Base-by-base conservation (phyloP, 148 eudicot species). In the Rhododendron mucronatum region DNA sequence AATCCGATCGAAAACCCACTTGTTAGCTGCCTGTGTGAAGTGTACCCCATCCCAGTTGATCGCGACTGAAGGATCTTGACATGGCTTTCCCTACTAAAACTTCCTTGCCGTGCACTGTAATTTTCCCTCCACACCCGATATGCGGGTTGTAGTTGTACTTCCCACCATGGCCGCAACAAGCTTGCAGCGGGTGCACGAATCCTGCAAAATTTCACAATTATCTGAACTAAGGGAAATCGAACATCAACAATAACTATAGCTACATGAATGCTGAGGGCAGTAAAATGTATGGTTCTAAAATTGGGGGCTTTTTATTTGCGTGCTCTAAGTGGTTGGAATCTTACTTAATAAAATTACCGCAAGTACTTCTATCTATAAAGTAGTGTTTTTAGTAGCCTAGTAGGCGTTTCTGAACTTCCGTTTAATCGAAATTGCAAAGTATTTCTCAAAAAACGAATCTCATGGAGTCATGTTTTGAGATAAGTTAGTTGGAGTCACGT, bases 81-180 rank as follows among this genome's bases (percentile, higher is more conserved):
- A 95, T 18, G 96, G 41, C 84, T 90, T 92, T 14, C 86, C 86
- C 96, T 2, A 93, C 51, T 35, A 94, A 53, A 2, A 94, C 57
- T 75, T 92, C 93, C 85, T 92, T 92, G 1, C 97, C 98, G 2
- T 91, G 87, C 75, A 92, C 90, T 7, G 20, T 94, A 0, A 86
- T 81, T 79, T 90, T 92, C 8, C 89, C 86, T 30, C 98, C 99
- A 83, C 98, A 95, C 0, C 95, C 89, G 21, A 91, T 7, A 26
- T 90, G 83, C 73, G 0, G 75, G 90, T 93, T 94, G 90, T 88
- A 95, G 87, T 96, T 95, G 90, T 95, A 95, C 87, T 95, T 94
- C 33, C 99, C 99, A 76, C 98, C 98, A 50, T 95, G 97, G 41
- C 98, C 98, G 41, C 99, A 96, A 83, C 98, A 96, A n/a, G 98